Conservation (phyloP, 345 rosid species). For the Salix dunnii region DNA sequence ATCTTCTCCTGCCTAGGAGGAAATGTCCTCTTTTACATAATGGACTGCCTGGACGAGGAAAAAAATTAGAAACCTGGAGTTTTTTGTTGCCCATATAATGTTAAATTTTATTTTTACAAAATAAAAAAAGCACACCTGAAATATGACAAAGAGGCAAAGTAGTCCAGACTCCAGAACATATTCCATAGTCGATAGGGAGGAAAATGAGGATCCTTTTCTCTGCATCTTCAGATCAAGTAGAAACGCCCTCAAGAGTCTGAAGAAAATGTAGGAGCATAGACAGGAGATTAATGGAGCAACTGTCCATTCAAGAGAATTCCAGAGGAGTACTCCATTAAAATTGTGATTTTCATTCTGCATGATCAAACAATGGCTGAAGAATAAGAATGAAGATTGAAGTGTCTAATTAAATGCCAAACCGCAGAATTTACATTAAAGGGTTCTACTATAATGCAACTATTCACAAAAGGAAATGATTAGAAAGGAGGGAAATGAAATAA, state of each 20-base stretch:
- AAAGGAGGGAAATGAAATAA: no score
- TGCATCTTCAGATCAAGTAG: constrained; percentile 26
- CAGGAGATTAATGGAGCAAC: constrained; percentile 30
- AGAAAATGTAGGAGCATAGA: constrained; percentile 18
- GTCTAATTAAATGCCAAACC: no score
- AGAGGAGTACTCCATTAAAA: constrained; percentile 26
- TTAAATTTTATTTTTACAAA: no score
- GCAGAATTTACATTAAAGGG: no score
- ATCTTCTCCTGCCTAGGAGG: no score
- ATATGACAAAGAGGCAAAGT: constrained; percentile 30
- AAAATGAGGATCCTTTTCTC: constrained; percentile 28
- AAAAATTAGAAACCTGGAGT: no score
- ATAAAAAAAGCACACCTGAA: constrained; percentile 9
- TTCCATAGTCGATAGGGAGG: constrained; percentile 28
- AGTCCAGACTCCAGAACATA: constrained; percentile 36
- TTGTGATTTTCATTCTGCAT: constrained; percentile 30
- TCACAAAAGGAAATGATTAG: no score
- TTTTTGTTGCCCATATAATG: no score
- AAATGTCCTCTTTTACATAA: no score
- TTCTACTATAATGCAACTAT: no score
- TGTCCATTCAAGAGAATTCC: constrained; percentile 34
- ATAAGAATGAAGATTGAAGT: background rate
- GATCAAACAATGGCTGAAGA: background rate
- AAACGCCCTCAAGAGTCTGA: constrained; percentile 18
- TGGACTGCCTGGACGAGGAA: no score